phyloP scores from a whole-genome alignment of 495 filamentous ascomycete genomes.

The Penicillium daleae region DNA sequence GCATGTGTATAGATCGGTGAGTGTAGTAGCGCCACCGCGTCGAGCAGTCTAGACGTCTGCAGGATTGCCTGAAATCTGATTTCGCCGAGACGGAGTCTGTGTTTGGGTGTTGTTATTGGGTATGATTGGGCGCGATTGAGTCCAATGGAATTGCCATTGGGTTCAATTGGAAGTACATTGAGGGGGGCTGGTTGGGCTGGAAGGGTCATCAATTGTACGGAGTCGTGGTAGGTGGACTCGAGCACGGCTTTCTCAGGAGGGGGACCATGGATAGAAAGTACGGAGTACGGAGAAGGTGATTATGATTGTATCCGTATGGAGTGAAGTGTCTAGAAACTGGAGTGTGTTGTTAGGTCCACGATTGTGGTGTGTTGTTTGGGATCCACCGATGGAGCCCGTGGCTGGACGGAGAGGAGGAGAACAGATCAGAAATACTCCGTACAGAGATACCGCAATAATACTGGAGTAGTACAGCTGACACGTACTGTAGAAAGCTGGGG shows the following conservation, averaged over 20 bases:
- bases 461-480: not conserved
- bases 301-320: too few species aligned
- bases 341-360: not conserved
- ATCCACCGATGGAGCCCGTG: not conserved
- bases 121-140: not conserved
- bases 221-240: not conserved
- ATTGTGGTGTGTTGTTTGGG: conserved; percentile 4
- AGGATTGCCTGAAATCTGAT: conserved; percentile 11
- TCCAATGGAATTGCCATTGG: not conserved
- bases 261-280: not conserved
- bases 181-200: conserved; percentile 1
- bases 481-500: not conserved
- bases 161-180: not conserved
- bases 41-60: conserved; percentile 25
- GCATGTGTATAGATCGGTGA: not conserved
- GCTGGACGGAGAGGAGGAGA: too few species aligned
- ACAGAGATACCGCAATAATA: not conserved
- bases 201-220: not conserved
- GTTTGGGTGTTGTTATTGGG: not conserved
- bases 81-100: not conserved
- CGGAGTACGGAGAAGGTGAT: not conserved
- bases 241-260: not conserved
- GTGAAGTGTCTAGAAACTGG: not conserved
- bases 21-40: not conserved
- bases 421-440: not conserved